Percentiles rank a stretch among this genome's conserved stretches.
phyloP scores from a whole-genome alignment of 2,329 filamentous ascomycete genomes.

The Thielaviopsis populi region DNA sequence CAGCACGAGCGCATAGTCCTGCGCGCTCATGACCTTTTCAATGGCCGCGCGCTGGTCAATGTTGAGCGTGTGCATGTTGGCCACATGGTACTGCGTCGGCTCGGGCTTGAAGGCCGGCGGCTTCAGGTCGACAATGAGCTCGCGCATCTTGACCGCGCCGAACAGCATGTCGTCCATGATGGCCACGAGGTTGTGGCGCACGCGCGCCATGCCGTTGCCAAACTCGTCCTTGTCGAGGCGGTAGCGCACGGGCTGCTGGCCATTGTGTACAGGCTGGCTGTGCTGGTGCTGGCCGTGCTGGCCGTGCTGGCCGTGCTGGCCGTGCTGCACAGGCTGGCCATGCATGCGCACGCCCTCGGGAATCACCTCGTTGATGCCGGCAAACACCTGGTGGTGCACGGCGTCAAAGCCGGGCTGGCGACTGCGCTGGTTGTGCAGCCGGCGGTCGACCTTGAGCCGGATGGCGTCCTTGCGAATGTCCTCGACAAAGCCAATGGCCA shows the following conservation, averaged over 20 bases:
- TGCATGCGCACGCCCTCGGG: slow-evolving; percentile 8
- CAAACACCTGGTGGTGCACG: slow-evolving; percentile 66
- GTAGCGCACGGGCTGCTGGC: slow-evolving; percentile 49
- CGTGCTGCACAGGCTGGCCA: neutral
- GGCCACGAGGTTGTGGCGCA: slow-evolving; percentile 84
- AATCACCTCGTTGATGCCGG: slow-evolving; percentile 74
- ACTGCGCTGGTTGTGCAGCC: slow-evolving; percentile 72
- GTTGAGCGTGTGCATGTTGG: slow-evolving; percentile 54
- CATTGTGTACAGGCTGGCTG: no score
- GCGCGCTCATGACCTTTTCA: slow-evolving; percentile 86
- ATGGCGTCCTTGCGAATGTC: slow-evolving; percentile 61
- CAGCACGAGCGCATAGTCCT: slow-evolving; percentile 90
- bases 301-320: no score
- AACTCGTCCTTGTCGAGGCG: slow-evolving; percentile 96
- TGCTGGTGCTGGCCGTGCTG: no score
- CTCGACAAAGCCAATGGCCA: slow-evolving; percentile 82
- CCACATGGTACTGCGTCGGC: slow-evolving; percentile 47
- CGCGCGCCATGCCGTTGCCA: slow-evolving; percentile 90
- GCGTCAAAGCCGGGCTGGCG: slow-evolving; percentile 63
- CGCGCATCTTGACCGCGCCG: slow-evolving; percentile 56
- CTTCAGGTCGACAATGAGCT: slow-evolving; percentile 63
- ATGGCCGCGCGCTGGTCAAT: slow-evolving; percentile 76
- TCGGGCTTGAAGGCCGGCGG: slow-evolving; percentile 57
- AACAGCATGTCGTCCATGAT: slow-evolving; percentile 71
- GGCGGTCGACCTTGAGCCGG: slow-evolving; percentile 77